Percentiles rank a stretch among this genome's conserved stretches.
Evolutionary conservation across 148 eudicot species (phyloP).

Genomic region (Cornus florida): DNA sequence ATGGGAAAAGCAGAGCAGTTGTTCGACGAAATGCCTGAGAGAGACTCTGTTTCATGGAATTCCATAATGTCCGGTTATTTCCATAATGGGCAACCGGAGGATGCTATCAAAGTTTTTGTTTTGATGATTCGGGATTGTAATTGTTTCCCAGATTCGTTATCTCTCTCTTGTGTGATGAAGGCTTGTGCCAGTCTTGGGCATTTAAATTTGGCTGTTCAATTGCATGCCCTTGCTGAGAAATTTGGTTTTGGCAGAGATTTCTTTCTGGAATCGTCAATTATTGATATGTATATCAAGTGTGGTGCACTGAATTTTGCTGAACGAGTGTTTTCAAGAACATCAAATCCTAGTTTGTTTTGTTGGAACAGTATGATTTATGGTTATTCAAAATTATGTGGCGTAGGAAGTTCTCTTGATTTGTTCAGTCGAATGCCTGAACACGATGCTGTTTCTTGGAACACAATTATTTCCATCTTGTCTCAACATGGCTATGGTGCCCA

Average conservation of each 20-base stretch:
- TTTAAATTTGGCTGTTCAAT: constrained; percentile 26
- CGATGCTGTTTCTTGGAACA: constrained; percentile 43
- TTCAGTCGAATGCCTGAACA: constrained; percentile 32
- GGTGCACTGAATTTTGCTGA: constrained; percentile 31
- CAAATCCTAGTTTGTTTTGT: constrained; percentile 35
- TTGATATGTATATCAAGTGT: constrained; percentile 44
- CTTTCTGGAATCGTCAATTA: constrained; percentile 25
- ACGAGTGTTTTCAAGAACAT: constrained; percentile 15
- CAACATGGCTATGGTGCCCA: constrained; percentile 25
- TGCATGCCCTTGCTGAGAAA: constrained; percentile 34
- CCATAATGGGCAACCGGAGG: constrained; percentile 20
- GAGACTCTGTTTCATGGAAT: constrained; percentile 41
- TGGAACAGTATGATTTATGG: constrained; percentile 46
- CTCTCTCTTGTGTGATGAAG: constrained; percentile 37
- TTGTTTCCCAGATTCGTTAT: constrained; percentile 23
- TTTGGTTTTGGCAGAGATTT: constrained; percentile 22
- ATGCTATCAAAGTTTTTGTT: constrained; percentile 23
- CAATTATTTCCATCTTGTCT: constrained; percentile 34
- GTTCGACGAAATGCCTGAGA: constrained; percentile 40
- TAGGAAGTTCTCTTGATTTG: constrained; percentile 25
- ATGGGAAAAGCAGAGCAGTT: constrained; percentile 26
- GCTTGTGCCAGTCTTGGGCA: constrained; percentile 36
- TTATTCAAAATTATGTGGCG: constrained; percentile 26
- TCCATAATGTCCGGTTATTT: constrained; percentile 41
- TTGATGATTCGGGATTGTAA: constrained; percentile 14